These are phyloP conservation scores for Talaromyces adpressus DNA, from an alignment of 495 filamentous ascomycete genomes.

Conservation along the genomic window DNA sequence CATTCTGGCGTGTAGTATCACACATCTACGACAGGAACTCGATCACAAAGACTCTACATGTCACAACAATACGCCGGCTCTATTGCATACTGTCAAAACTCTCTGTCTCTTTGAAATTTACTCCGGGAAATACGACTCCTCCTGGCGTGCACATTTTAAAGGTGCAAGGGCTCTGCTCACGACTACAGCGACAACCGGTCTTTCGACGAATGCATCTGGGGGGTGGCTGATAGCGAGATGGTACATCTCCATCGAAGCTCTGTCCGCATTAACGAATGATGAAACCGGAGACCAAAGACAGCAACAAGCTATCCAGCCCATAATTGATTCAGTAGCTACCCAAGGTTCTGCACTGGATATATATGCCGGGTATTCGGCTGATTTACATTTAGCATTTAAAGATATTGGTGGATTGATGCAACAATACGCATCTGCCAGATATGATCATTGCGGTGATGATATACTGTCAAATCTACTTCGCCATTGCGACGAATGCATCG, in stretches of 20 bases:
- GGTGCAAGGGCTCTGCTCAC: conserved; percentile 13
- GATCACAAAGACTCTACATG: neutral
- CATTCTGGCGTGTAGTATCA: conserved; percentile 10
- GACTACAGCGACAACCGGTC: neutral
- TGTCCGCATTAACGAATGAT: conserved; percentile 12
- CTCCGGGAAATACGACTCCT: conserved; percentile 12
- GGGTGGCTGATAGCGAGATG: conserved; percentile 14
- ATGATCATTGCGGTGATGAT: neutral
- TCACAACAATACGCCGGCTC: conserved; percentile 6
- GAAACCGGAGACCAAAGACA: neutral
- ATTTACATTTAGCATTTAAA: conserved; percentile 10
- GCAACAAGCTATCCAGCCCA: neutral
- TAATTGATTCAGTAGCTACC: neutral
- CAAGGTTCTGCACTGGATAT: conserved; percentile 9
- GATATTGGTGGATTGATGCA: conserved; percentile 9
- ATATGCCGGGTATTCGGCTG: conserved; percentile 15
- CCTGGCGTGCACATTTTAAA: conserved; percentile 14
- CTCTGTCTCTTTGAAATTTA: conserved; percentile 15
- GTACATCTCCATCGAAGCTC: conserved; percentile 13
- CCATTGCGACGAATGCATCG: neutral
- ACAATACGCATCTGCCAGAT: neutral
- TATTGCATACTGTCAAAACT: conserved; percentile 14
- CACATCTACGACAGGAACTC: conserved; percentile 11
- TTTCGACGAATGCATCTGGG: neutral
- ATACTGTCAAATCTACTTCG: neutral